A percentile compares a stretch with the other conserved stretches of the same genome.
phyloP scores from a whole-genome alignment of 805 yeast species.

The baker's yeast (Saccharomyces cerevisiae) region DNA sequence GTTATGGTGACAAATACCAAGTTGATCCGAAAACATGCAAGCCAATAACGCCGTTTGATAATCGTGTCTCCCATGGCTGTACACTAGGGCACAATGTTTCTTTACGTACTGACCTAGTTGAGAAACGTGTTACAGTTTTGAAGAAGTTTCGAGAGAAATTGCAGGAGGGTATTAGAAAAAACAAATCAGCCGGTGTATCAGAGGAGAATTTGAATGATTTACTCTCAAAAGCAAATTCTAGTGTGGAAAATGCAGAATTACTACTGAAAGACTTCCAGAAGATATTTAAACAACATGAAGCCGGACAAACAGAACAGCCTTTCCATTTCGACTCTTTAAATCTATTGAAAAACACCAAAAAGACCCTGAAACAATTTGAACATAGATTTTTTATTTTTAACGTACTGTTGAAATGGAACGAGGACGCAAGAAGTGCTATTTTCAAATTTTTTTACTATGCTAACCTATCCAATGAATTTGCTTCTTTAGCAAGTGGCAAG shows the following conservation, averaged over 20 bases:
- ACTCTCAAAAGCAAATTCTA: slow-evolving; percentile 10
- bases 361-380: slow-evolving; percentile 37
- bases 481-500: slow-evolving; percentile 38
- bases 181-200: slow-evolving; percentile 11
- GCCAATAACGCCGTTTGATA: slow-evolving; percentile 40
- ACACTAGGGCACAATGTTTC: slow-evolving; percentile 27
- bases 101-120: slow-evolving; percentile 16
- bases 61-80: slow-evolving; percentile 57
- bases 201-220: slow-evolving; percentile 14
- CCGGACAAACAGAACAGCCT: not conserved
- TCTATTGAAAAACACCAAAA: slow-evolving; percentile 6
- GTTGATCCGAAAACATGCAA: slow-evolving; percentile 32
- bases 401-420: slow-evolving; percentile 73
- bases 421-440: slow-evolving; percentile 53
- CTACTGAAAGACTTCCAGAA: slow-evolving; percentile 18
- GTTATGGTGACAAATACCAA: slow-evolving; percentile 36
- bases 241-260: slow-evolving; percentile 12
- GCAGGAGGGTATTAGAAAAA: slow-evolving; percentile 26
- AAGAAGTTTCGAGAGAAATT: slow-evolving; percentile 41
- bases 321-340: not conserved
- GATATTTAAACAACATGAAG: slow-evolving; percentile 3
- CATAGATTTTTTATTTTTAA: slow-evolving; percentile 70
- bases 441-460: slow-evolving; percentile 49
- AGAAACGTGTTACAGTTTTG: slow-evolving; percentile 15
- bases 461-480: slow-evolving; percentile 37